Evolutionary conservation across 1,139 yeast genomes (phyloP).

Genomic region (Candida tetrigidarum): DNA sequence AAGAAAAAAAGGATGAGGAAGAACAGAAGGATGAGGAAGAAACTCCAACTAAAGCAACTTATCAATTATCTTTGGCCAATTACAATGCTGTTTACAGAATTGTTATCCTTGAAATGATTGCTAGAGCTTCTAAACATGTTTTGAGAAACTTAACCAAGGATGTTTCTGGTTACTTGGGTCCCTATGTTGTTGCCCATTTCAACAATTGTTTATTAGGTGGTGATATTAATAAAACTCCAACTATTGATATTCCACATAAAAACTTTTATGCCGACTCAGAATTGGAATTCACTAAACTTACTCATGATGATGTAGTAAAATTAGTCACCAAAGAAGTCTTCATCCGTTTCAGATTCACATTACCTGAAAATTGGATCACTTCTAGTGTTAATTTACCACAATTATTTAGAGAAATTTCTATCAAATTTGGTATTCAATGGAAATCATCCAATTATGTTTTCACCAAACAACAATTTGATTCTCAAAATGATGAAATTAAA

Average conservation of each 20-base stretch:
- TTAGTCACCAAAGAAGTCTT: slow-evolving; percentile 56
- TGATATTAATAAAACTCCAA: slow-evolving; percentile 47
- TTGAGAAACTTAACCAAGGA: slow-evolving; percentile 52
- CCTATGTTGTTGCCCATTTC: slow-evolving; percentile 67
- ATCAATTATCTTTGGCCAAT: slow-evolving; percentile 47
- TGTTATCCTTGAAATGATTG: slow-evolving; percentile 69
- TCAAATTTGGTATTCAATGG: slow-evolving; percentile 90
- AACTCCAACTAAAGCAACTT: slow-evolving; percentile 40
- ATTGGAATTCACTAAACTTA: slow-evolving; percentile 48
- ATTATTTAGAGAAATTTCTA: slow-evolving; percentile 72
- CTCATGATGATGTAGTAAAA: slow-evolving; percentile 46
- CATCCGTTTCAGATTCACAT: slow-evolving; percentile 62
- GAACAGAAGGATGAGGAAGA: slow-evolving; percentile 33
- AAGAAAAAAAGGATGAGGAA: slow-evolving; percentile 24
- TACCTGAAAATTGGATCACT: slow-evolving; percentile 54
- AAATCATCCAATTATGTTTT: slow-evolving; percentile 55
- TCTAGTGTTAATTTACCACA: slow-evolving; percentile 40
- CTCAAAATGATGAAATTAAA: slow-evolving; percentile 24
- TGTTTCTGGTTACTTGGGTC: slow-evolving; percentile 59
- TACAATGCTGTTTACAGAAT: slow-evolving; percentile 52
- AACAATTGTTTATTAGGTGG: slow-evolving; percentile 73
- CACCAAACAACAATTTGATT: slow-evolving; percentile 49
- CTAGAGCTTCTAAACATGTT: slow-evolving; percentile 80
- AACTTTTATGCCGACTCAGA: slow-evolving; percentile 47
- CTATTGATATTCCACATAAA: slow-evolving; percentile 44